These are phyloP conservation scores for Zygosaccharomyces sapae DNA, from an alignment of 1,139 yeast genomes.

Conservation along the genomic window DNA sequence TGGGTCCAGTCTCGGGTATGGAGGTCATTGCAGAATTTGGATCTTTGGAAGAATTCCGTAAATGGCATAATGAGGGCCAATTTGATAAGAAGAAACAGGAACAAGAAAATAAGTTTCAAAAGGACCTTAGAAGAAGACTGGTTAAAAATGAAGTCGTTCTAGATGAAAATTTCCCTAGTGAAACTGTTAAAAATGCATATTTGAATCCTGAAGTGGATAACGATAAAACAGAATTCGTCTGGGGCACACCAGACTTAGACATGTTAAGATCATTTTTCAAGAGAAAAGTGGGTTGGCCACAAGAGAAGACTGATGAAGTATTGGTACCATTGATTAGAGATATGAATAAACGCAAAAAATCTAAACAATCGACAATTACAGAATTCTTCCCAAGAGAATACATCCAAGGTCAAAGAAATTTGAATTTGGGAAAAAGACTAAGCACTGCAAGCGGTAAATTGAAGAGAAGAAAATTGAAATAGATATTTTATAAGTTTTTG, in stretches of 20 bases:
- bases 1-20: constrained; percentile 91
- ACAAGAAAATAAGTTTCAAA: constrained; percentile 47
- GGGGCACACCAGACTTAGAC: constrained; percentile 91
- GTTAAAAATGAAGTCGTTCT: constrained; percentile 44
- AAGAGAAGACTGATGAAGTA: constrained; percentile 72
- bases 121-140: constrained; percentile 58
- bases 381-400: constrained; percentile 52
- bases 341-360: constrained; percentile 58
- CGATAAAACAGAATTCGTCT: constrained; percentile 69
- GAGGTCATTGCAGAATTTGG: constrained; percentile 90
- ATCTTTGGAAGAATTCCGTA: constrained; percentile 42
- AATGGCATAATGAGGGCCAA: constrained; percentile 49
- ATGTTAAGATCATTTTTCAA: constrained; percentile 66
- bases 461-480: constrained; percentile 29
- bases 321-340: constrained; percentile 84
- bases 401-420: constrained; percentile 43
- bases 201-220: constrained; percentile 74
- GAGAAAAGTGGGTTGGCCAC: constrained; percentile 77
- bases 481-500: constrained; percentile 4
- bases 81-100: constrained; percentile 39
- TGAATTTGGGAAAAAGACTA: constrained; percentile 56
- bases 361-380: constrained; percentile 52
- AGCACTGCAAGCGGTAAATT: constrained; percentile 54
- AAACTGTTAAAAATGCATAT: constrained; percentile 68
- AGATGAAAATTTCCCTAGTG: constrained; percentile 66